Evolutionary conservation across 2,329 filamentous ascomycete genomes (phyloP).

Genomic region (Aspergillus sp.): DNA sequence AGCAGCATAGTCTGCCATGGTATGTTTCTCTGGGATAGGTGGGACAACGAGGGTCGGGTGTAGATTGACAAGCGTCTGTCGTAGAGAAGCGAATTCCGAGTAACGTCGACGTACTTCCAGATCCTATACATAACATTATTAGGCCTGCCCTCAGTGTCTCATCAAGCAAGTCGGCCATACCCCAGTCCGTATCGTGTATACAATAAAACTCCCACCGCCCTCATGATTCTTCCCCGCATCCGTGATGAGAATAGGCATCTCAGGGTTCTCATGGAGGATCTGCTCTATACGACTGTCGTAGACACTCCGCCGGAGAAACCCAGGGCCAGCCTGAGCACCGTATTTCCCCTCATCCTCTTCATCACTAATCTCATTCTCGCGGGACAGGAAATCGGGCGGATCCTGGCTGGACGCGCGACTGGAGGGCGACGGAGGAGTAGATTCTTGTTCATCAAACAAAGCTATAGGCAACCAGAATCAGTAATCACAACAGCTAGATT

Average conservation of each 20-base stretch:
- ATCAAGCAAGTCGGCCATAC: conserved; percentile 45
- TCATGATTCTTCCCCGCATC: conserved; percentile 94
- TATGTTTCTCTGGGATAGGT: conserved; percentile 97
- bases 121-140: conserved; percentile 52
- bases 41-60: conserved; percentile 94
- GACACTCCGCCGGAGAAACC: conserved; percentile 60
- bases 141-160: conserved; percentile 5
- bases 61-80: conserved; percentile 79
- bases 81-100: conserved; percentile 89
- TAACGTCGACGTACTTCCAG: conserved; percentile 91
- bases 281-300: conserved; percentile 97
- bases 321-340: conserved; percentile 44
- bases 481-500: background rate
- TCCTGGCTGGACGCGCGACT: conserved; percentile 64
- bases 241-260: conserved; percentile 82
- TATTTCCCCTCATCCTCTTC: conserved; percentile 52
- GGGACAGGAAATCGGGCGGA: conserved; percentile 51
- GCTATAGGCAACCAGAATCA: conserved; percentile 19
- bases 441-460: conserved; percentile 52
- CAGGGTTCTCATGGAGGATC: conserved; percentile 90
- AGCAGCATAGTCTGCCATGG: conserved; percentile 96
- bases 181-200: conserved; percentile 92
- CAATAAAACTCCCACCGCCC: conserved; percentile 86
- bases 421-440: conserved; percentile 64
- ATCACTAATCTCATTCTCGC: conserved; percentile 50